These are phyloP conservation scores for Parathielavia hyrcaniae DNA, from an alignment of 495 filamentous ascomycete genomes.

Conservation along the genomic window DNA sequence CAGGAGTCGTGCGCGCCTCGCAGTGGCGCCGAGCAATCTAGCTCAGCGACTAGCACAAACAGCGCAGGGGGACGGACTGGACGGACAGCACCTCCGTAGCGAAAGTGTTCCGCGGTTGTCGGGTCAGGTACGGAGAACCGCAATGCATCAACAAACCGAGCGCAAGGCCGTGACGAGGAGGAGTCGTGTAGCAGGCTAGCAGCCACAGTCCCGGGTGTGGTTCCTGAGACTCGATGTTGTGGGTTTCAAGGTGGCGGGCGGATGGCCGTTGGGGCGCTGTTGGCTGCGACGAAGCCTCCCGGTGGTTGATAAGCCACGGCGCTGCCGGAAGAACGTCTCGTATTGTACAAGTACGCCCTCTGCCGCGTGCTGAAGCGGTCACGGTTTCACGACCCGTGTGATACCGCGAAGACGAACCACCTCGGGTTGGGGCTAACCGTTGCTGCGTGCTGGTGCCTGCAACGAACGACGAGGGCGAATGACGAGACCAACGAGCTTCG, in stretches of 20 bases:
- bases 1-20: conserved; percentile 19
- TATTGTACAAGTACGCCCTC: neutral
- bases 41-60: conserved; percentile 3
- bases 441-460: conserved; percentile 3
- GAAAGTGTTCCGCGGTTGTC: neutral
- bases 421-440: conserved; percentile 5
- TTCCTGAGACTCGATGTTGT: conserved; percentile 14
- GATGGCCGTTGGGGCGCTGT: conserved; percentile 25
- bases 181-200: conserved; percentile 12
- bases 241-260: conserved; percentile 24
- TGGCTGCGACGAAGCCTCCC: conserved; percentile 17
- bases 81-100: neutral
- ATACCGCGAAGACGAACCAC: conserved; percentile 6
- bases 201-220: conserved; percentile 16
- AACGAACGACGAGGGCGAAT: conserved; percentile 7
- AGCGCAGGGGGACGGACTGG: neutral
- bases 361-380: conserved; percentile 20
- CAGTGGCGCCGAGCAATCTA: conserved; percentile 23
- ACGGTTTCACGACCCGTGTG: conserved; percentile 4
- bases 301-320: conserved; percentile 16
- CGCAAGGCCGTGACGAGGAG: conserved; percentile 20
- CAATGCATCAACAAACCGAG: conserved; percentile 22
- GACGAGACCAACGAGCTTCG: conserved; percentile 14
- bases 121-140: neutral
- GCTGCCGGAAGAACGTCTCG: conserved; percentile 10